Conservation (phyloP, 2,329 filamentous ascomycete species). For the Fonsecaea monophora region DNA sequence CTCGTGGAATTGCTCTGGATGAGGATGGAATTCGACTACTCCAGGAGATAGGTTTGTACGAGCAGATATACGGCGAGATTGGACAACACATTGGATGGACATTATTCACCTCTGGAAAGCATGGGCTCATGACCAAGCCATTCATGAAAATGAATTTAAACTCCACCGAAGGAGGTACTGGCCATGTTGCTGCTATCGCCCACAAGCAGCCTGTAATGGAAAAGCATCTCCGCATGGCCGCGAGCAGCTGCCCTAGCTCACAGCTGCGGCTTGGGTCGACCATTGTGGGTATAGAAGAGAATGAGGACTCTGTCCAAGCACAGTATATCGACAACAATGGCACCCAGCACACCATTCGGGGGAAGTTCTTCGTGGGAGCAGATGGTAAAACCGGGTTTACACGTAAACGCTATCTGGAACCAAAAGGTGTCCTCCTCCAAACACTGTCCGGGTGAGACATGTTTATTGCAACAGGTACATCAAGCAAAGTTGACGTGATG, state of each 20-base stretch:
- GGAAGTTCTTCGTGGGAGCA: slow-evolving; percentile 51
- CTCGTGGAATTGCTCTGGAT: slow-evolving; percentile 45
- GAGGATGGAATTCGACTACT: slow-evolving; percentile 45
- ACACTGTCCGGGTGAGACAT: slow-evolving; percentile 28
- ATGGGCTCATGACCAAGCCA: slow-evolving; percentile 36
- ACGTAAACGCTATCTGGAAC: slow-evolving; percentile 56
- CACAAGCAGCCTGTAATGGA: slow-evolving; percentile 45
- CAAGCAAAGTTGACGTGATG: slow-evolving; percentile 4
- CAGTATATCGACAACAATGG: slow-evolving; percentile 38
- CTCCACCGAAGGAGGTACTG: slow-evolving; percentile 43
- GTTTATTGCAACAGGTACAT: background rate
- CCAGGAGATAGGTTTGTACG: slow-evolving; percentile 44
- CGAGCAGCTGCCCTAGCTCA: slow-evolving; percentile 18
- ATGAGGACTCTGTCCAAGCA: slow-evolving; percentile 30
- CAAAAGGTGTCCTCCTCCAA: slow-evolving; percentile 50
- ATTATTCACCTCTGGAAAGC: slow-evolving; percentile 41
- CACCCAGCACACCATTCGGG: slow-evolving; percentile 30
- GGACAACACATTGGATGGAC: slow-evolving; percentile 39
- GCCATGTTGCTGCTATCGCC: slow-evolving; percentile 43
- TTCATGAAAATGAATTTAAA: slow-evolving; percentile 41
- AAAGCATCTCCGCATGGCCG: slow-evolving; percentile 37
- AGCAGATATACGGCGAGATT: slow-evolving; percentile 42
- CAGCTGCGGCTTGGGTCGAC: slow-evolving; percentile 37
- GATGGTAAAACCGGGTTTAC: slow-evolving; percentile 58
- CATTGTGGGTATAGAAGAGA: slow-evolving; percentile 30